A percentile compares a stretch with the other conserved stretches of the same genome.
Evolutionary conservation across 805 yeast species (phyloP).

Genomic region (Saccharomycopsis fodiens): DNA sequence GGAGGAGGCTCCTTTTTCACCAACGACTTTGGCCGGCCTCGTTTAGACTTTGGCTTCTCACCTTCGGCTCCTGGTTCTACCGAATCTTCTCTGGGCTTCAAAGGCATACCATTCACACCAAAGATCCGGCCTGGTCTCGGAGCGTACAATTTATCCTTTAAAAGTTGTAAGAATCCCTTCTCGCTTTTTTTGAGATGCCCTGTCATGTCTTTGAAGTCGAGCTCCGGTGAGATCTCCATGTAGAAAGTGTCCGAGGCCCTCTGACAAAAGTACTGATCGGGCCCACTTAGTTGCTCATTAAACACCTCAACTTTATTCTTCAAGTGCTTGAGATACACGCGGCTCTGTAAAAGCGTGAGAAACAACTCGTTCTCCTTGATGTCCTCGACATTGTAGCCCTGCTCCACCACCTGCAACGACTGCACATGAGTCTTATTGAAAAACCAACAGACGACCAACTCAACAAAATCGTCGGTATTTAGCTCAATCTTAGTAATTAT

Average conservation of each 20-base stretch:
- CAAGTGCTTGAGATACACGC: constrained; percentile 5
- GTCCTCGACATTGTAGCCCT: not conserved
- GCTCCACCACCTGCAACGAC: not conserved
- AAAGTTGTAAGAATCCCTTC: constrained; percentile 27
- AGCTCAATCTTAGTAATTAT: constrained; percentile 9
- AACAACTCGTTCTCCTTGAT: constrained; percentile 11
- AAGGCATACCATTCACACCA: constrained; percentile 9
- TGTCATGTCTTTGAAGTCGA: constrained; percentile 34
- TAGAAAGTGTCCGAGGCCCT: constrained; percentile 35
- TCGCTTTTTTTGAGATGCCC: constrained; percentile 25
- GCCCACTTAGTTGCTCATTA: not conserved
- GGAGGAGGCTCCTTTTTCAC: not conserved
- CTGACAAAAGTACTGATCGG: constrained; percentile 31
- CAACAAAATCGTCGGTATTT: constrained; percentile 12
- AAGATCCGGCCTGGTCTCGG: not conserved
- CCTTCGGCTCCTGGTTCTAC: not conserved
- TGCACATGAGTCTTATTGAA: constrained; percentile 2
- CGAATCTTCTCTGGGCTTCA: not conserved
- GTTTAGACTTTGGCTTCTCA: not conserved
- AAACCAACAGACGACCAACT: constrained; percentile 6
- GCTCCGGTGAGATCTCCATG: constrained; percentile 28
- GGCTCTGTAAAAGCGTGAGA: constrained; percentile 9
- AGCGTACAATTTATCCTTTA: constrained; percentile 24
- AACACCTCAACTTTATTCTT: constrained; percentile 8
- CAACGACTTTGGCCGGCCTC: not conserved